Evolutionary conservation across 2,329 filamentous ascomycete genomes (phyloP), one percentile per base, ranked within the genome.

Genomic region (Hawksworthiomyces lignivorus): DNA sequence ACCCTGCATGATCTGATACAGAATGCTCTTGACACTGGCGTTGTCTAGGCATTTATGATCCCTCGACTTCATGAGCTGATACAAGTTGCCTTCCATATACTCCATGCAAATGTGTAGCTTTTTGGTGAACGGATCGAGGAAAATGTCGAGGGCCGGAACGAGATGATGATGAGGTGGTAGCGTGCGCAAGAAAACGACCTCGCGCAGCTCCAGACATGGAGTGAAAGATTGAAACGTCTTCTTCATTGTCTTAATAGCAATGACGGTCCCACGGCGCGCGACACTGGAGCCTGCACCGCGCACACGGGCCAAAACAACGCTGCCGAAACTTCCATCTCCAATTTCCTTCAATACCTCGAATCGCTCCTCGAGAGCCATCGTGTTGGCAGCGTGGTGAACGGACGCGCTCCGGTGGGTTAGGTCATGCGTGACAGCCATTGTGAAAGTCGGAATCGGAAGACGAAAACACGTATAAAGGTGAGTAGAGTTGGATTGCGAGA

Each of bases 161-260:
- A 98, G 76, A 62, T 98, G 92, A 53, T 81, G 79, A 59, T 98
- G 92, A 33, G 77, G 71, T 3, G 92, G 92, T 14, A 98, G 71
- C 10, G 88, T 90, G 57, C 87, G 82, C 35, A 98, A 71, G 65
- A 98, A 98, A 60, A 98, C 92, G 51, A 98, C 92, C 63, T 98
- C 92, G 48, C 92, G 83, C 41, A 98, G 77, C 63, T 98, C 92
- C 50, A 96, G 68, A 62, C 92, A 98, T 39, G 88, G 84, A 14
- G 77, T 69, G 58, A 96, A 88, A 2, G 87, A 94, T 54, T 97
- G 89, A 56, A 97, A 98, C 0, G 84, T 89, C 77, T 98, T 98
- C 75, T 98, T 98, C 92, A 98, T 98, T 6, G 92, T 97, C 68
- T 98, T 98, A 68, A 98, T 96, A 32, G 92, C 92, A 56, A 98